Base-by-base conservation (phyloP, 352 stramenopile species). In the Phytophthora fragariaefolia region DNA sequence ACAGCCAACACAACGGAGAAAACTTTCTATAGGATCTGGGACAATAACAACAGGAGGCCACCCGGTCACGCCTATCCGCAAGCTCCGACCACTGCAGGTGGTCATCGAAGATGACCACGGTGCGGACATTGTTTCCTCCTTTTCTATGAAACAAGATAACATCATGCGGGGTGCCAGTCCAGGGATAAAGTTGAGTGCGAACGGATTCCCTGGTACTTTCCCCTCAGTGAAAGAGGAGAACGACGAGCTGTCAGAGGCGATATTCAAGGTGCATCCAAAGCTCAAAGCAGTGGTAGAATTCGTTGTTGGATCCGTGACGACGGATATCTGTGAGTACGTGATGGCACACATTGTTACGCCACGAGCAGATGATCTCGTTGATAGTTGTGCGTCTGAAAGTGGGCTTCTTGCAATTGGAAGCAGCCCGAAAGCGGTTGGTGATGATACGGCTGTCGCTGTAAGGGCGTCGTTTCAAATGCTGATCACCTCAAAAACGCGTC, bases 181-280 rank as follows among this genome's bases (percentile, higher is more conserved):
- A 49, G 32, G 24, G 8, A 32, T 52, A 22, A 74, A 60, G 12
- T 12, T 32, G 32, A 15, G 49, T 8, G 50, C 17, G 7, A 59
- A 38, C 20, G 36, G 24, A 8, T 60, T 56, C 5, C 28, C 52
- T 2, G n/a, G 17, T 12, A 46, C 23, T 27, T 40, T 54, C n/a
- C 13, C 53, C 40, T 23, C 56, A 17, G 32, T 66, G 2, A 45
- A 74, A 13, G 52, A 74, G 40, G 72, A 78, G 26, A 60, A 66
- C 3, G 76, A 84, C 48, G 68, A 61, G n/a, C 55, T 92, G 13
- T 73, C 70, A 0, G 67, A 83, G 2, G 70, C 82, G 1, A 64
- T 91, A 49, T 91, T 90, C 70, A 92, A 89, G 51, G 46, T 85
- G 18, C 79, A 90, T 13, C 82, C 82, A 2, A 79, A 77, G 49